These are phyloP conservation scores for Claviceps quebecensis DNA, from an alignment of 2,329 filamentous ascomycete genomes.

Conservation along the genomic window DNA sequence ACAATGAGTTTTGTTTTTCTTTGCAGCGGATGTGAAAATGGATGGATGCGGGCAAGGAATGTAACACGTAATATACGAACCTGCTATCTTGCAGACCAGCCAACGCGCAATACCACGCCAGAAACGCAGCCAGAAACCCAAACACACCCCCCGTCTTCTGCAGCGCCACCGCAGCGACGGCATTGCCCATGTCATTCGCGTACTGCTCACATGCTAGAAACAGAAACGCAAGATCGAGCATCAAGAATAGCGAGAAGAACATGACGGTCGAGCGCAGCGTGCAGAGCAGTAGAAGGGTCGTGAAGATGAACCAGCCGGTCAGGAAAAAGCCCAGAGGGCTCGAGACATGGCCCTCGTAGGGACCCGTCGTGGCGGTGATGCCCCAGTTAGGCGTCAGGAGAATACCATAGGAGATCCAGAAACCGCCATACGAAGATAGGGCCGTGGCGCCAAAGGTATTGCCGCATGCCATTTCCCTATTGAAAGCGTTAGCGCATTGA, in stretches of 20 bases:
- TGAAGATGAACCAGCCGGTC: conserved; percentile 76
- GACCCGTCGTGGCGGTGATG: conserved; percentile 32
- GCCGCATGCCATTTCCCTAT: conserved; percentile 68
- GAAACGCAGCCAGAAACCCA: conserved; percentile 65
- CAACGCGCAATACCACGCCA: conserved; percentile 79
- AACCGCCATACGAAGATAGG: conserved; percentile 68
- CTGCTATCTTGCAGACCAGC: conserved; percentile 65
- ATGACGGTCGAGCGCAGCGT: conserved; percentile 65
- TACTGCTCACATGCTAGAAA: conserved; percentile 53
- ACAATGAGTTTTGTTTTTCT: neutral
- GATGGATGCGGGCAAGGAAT: no score
- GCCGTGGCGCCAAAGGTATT: conserved; percentile 80
- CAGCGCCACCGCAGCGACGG: conserved; percentile 30
- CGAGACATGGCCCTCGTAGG: conserved; percentile 30
- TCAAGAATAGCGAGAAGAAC: conserved; percentile 67
- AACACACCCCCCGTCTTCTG: conserved; percentile 65
- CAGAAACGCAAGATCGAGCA: conserved; percentile 62
- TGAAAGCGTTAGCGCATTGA: no score
- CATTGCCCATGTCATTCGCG: conserved; percentile 36
- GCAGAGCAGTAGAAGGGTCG: conserved; percentile 56
- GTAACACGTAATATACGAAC: conserved; percentile 24
- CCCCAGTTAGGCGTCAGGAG: conserved; percentile 55
- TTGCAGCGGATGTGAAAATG: no score
- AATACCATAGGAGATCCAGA: conserved; percentile 68
- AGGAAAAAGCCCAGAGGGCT: conserved; percentile 63